Evolutionary conservation across 2,329 filamentous ascomycete species (phyloP).

Genomic region (Geosmithia flava): DNA sequence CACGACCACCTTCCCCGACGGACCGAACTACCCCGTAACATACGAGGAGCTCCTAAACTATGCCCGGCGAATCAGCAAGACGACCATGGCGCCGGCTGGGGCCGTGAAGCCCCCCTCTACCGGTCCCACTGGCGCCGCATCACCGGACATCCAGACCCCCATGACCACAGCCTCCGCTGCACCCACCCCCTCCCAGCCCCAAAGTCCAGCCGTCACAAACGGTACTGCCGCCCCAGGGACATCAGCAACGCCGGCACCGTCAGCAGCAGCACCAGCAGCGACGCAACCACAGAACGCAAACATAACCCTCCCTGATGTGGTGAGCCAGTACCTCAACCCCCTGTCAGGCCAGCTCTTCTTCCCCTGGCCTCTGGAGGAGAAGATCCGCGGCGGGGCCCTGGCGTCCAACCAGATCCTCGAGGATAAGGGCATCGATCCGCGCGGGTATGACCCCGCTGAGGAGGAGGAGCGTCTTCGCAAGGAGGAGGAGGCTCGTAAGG

Average conservation of each 20-base stretch:
- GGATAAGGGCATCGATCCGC: slow-evolving; percentile 50
- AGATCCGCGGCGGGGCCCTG: slow-evolving; percentile 57
- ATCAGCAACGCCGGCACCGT: too few species aligned
- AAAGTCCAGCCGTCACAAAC: slow-evolving; percentile 9
- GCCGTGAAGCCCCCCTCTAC: slow-evolving; percentile 22
- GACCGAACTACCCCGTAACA: slow-evolving; percentile 42
- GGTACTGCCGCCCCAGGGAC: slow-evolving; percentile 20
- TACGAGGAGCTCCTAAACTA: slow-evolving; percentile 67
- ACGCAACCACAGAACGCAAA: slow-evolving; percentile 10
- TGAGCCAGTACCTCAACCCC: slow-evolving; percentile 41
- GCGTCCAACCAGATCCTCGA: slow-evolving; percentile 49
- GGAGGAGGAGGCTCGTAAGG: slow-evolving; percentile 35
- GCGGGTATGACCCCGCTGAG: slow-evolving; percentile 42
- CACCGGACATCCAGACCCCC: slow-evolving; percentile 6
- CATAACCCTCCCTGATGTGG: slow-evolving; percentile 33
- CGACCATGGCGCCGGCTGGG: slow-evolving; percentile 57
- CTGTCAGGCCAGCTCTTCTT: slow-evolving; percentile 49
- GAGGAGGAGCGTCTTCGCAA: slow-evolving; percentile 38
- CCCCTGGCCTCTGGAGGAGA: slow-evolving; percentile 64
- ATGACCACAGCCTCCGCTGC: slow-evolving; percentile 11
- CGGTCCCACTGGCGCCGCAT: slow-evolving; percentile 6
- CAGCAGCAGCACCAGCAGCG: slow-evolving; percentile 6
- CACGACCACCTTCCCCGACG: slow-evolving; percentile 40
- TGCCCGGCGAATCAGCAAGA: slow-evolving; percentile 68
- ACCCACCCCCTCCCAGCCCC: slow-evolving; percentile 15